Percentiles rank a stretch among this genome's conserved stretches.
Conservation (phyloP, 805 yeast genomes). For the Teunomyces tritomae region DNA sequence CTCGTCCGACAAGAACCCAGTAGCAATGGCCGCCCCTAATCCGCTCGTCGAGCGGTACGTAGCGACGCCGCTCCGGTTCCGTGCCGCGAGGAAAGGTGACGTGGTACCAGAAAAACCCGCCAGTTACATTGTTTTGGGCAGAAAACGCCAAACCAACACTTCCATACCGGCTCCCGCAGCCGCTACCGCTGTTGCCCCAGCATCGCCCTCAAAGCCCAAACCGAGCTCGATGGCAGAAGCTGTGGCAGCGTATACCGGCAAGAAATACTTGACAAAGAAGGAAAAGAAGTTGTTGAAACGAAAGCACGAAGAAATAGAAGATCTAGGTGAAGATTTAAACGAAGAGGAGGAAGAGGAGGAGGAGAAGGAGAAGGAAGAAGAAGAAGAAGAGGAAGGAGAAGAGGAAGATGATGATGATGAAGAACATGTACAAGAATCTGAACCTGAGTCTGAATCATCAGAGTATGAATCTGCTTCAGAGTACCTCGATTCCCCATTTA, state of each 20-base stretch:
- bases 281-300: constrained; percentile 30
- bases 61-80: constrained; percentile 61
- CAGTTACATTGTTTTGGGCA: constrained; percentile 45
- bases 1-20: constrained; percentile 1
- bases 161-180: constrained; percentile 3
- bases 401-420: constrained; percentile 9
- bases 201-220: constrained; percentile 19
- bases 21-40: constrained; percentile 17
- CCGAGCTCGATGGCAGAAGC: constrained; percentile 58
- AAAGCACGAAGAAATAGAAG: constrained; percentile 18
- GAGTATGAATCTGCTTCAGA: constrained; percentile 35
- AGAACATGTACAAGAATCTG: constrained; percentile 9
- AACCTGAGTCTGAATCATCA: constrained; percentile 12
- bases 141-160: constrained; percentile 1
- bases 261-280: constrained; percentile 49
- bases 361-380: constrained; percentile 8
- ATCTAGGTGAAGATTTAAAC: constrained; percentile 12
- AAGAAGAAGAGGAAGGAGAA: constrained; percentile 13
- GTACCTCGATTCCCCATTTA: constrained; percentile 16
- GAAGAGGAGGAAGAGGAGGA: background rate
- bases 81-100: constrained; percentile 49
- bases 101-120: constrained; percentile 42
- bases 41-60: constrained; percentile 65
- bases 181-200: background rate
- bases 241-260: constrained; percentile 56